Base-by-base conservation (phyloP, 129 eudicot species). In the Lactuca sativa region DNA sequence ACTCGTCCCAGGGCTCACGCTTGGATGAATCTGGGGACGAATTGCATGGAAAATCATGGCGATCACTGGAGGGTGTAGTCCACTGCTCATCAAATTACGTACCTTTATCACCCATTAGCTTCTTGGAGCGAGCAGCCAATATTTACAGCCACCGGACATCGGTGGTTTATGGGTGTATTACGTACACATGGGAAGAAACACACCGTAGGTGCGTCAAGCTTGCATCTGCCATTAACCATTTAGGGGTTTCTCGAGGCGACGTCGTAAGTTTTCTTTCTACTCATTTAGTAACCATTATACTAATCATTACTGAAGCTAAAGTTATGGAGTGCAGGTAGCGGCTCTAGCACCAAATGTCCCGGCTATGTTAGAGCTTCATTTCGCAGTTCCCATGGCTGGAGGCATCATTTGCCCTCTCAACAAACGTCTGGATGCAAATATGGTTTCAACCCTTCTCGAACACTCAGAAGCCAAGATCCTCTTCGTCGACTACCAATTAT, bases 71-170 rank as follows among this genome's bases (percentile, higher is more conserved):
- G 64, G 88, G 86, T 40, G 21, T 74, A 67, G 25, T 77, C 8
- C 52, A 67, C 25, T 82, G 95, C 69, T 56, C 90, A 17, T 86
- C 95, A 37, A 88, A 88, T 58, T 74, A 74, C 49, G 74, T 81
- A 40, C 95, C 95, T 4, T 74, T 88, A 32, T 60, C 95, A 3
- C 95, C 95, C 32, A 75, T 85, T 59, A 82, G 86, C 80, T 88
- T 88, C 78, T 66, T 88, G 66, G 86, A 88, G 57, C 71, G 95
- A 66, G 79, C 95, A 12, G 84, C 91, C 3, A 59, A 68, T 57
- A 86, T 88, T 57, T 88, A 80, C 59, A 67, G 81, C n/a, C 83
- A 82, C 61, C 72, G 86, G 43, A 72, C 81, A 14, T 82, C 95
- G 5, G 15, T 71, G 8, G 70, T 84, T 25, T 81, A 84, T 69